Evolutionary conservation across 176 grass and related monocot species (phyloP), one percentile per base, ranked within the genome.

Genomic region (Echinochloa phyllopogon): DNA sequence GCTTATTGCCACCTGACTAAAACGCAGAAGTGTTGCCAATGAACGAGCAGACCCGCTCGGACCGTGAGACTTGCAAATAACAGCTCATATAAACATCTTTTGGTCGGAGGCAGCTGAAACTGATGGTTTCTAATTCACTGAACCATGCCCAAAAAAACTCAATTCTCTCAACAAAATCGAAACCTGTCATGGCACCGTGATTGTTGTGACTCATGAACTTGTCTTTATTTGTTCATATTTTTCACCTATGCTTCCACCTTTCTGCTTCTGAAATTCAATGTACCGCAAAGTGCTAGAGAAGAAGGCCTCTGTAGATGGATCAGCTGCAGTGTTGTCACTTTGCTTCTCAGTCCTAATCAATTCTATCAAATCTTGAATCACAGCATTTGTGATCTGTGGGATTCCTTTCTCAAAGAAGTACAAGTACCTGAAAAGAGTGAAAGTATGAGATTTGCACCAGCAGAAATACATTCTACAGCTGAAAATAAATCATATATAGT

Each of bases 351-450:
- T 96, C 43, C 83, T 92, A 86, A 96, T 96, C 76, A 99, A 82
- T 75, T 99, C 96, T 25, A 99, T 94, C 42, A 99, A 87, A 88
- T 92, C 96, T 78, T 99, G 91, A 82, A 99, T 90, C 62, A 85
- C 91, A 78, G 91, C 89, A 72, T 89, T 92, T 21, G 93, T 96
- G 69, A 99, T 96, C 66, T 99, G 91, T 37, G 93, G 93, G 71
- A 92, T 99, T 82, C 94, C 96, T 87, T 99, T 99, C 78, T 99
- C 96, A 41, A 99, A 99, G 86, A 99, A 99, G 78, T 99, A 96
- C 10, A 96, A 69, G 71, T 99, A 99, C 89, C 96, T 99, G 87
- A 44, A 89, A 74, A 72, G 24, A 40, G 55, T 78, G 56, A 6
- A 72, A 60, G 53, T 50, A 41, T 27, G 39, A 49, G 29, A 17